These are phyloP conservation scores for Lodderomyces parapsilosis DNA, from an alignment of 1,139 yeast genomes.

Conservation along the genomic window DNA sequence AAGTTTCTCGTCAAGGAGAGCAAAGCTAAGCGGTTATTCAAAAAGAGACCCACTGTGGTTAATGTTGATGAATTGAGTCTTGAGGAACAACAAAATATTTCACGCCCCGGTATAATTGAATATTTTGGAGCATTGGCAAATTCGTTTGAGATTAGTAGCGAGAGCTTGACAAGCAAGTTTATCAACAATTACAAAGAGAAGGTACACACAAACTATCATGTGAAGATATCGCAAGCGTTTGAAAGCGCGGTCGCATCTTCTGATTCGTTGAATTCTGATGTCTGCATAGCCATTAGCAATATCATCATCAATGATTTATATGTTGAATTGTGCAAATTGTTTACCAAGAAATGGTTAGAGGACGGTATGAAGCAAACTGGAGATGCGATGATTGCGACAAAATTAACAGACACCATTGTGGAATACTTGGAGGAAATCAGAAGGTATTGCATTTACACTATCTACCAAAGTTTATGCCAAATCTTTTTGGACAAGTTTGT, in stretches of 20 bases:
- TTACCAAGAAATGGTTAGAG: constrained; percentile 47
- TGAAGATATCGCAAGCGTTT: constrained; percentile 53
- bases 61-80: constrained; percentile 45
- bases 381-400: constrained; percentile 45
- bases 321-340: constrained; percentile 42
- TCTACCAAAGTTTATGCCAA: constrained; percentile 45
- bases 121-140: constrained; percentile 83
- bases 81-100: constrained; percentile 49
- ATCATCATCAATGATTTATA: constrained; percentile 69
- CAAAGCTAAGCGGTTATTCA: constrained; percentile 47
- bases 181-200: constrained; percentile 61
- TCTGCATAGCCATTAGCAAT: constrained; percentile 61
- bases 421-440: constrained; percentile 72
- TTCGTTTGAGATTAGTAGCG: constrained; percentile 80
- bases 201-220: constrained; percentile 65
- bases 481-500: constrained; percentile 44
- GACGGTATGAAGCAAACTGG: constrained; percentile 37
- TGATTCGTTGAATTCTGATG: constrained; percentile 70
- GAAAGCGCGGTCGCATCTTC: constrained; percentile 72
- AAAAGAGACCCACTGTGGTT: constrained; percentile 22
- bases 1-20: constrained; percentile 37
- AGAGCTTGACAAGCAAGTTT: constrained; percentile 75
- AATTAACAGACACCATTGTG: constrained; percentile 65
- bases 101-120: constrained; percentile 78
- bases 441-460: constrained; percentile 45